Conservation (phyloP, 2,329 filamentous ascomycete genomes). For the Pseudogymnoascus sp. region DNA sequence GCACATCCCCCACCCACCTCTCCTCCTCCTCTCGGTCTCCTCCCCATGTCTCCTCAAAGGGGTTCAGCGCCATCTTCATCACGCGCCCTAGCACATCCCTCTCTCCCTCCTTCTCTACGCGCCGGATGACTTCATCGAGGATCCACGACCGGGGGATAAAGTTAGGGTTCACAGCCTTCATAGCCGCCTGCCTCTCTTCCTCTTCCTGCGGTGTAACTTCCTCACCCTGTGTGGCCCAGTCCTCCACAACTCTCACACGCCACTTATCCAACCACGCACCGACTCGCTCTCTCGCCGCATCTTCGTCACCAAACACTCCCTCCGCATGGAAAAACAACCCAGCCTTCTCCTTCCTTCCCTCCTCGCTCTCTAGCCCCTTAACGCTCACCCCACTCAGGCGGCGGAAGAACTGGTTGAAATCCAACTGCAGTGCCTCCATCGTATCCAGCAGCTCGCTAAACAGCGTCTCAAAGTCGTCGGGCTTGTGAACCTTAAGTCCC, state of each 20-base stretch:
- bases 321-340: conserved; percentile 74
- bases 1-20: conserved; percentile 80
- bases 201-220: conserved; percentile 34
- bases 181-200: conserved; percentile 56
- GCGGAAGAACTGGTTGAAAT: conserved; percentile 93
- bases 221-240: conserved; percentile 56
- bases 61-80: conserved; percentile 75
- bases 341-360: conserved; percentile 56
- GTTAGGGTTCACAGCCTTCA: conserved; percentile 87
- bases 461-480: conserved; percentile 69
- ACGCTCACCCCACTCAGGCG: conserved; percentile 59
- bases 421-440: conserved; percentile 73
- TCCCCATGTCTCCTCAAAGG: conserved; percentile 75
- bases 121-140: conserved; percentile 82
- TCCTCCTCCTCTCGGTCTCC: conserved; percentile 67
- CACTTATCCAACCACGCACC: conserved; percentile 77
- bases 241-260: conserved; percentile 62
- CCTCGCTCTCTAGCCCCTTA: conserved; percentile 55
- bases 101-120: conserved; percentile 79
- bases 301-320: conserved; percentile 55
- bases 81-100: conserved; percentile 67
- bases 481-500: conserved; percentile 62
- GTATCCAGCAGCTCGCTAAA: conserved; percentile 78
- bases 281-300: conserved; percentile 58
- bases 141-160: conserved; percentile 90